phyloP scores from a whole-genome alignment of 768 basidiomycete genomes.

The Hygrocybe coccinea region DNA sequence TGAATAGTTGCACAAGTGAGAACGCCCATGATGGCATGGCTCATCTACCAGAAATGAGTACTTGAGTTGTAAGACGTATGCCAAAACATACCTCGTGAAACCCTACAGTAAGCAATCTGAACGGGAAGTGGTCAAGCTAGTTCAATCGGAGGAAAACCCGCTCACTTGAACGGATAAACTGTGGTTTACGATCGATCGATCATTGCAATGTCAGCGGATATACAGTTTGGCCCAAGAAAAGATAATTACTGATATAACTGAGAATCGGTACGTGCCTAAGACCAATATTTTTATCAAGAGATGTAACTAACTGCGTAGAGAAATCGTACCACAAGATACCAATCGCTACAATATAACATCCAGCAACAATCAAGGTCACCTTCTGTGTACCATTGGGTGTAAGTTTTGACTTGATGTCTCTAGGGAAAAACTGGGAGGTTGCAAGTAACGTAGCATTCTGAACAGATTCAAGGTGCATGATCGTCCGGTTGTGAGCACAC shows the following conservation, averaged over 20 bases:
- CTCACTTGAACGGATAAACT: conserved; percentile 93
- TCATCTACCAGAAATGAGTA: conserved; percentile 51
- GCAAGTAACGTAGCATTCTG: conserved; percentile 2
- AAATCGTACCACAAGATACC: conserved; percentile 69
- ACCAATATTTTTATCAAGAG: not conserved
- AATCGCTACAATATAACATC: conserved; percentile 66
- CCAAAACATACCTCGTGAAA: conserved; percentile 72
- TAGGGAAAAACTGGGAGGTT: conserved; percentile 23
- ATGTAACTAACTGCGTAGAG: conserved; percentile 4
- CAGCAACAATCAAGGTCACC: conserved; percentile 76
- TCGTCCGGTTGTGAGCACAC: conserved; percentile 5
- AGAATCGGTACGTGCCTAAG: conserved; percentile 73
- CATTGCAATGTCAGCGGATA: not conserved
- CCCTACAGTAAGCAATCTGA: conserved; percentile 76
- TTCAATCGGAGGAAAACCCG: conserved; percentile 2
- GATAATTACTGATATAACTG: conserved; percentile 62
- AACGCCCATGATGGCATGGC: conserved; percentile 75
- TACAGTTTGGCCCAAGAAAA: not conserved
- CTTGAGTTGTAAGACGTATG: not conserved
- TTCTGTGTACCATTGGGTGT: conserved; percentile 70
- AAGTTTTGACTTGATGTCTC: conserved; percentile 42
- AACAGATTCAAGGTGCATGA: conserved; percentile 13
- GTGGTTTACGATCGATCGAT: conserved; percentile 11
- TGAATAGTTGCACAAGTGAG: conserved; percentile 84
- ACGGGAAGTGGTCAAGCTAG: not conserved